Evolutionary conservation across 2,329 filamentous ascomycete species (phyloP).

Genomic region (Pseudogymnoascus sp.): DNA sequence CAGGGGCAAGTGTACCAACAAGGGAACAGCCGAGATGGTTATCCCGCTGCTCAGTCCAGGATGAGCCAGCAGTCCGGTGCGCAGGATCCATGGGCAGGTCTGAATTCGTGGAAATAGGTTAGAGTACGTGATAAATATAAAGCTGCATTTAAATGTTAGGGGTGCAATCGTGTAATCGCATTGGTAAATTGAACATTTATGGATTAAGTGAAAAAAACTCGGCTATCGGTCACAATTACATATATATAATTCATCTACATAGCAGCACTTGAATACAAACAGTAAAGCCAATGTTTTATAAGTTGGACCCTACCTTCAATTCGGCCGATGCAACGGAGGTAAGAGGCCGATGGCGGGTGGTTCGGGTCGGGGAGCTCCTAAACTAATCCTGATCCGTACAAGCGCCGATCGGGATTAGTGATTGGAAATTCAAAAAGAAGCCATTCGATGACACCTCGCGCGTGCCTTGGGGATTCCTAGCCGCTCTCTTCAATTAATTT

Average conservation of each 20-base stretch:
- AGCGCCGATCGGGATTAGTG: conserved; percentile 4
- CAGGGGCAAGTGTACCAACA: conserved; percentile 40
- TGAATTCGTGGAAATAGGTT: conserved; percentile 59
- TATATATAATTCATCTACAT: background rate
- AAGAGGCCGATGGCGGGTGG: background rate
- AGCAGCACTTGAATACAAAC: background rate
- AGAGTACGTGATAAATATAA: conserved; percentile 6
- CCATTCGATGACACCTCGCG: conserved; percentile 6
- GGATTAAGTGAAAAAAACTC: background rate
- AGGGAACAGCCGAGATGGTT: conserved; percentile 46
- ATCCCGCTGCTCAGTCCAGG: conserved; percentile 29
- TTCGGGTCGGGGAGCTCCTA: conserved; percentile 4
- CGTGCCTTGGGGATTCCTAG: conserved; percentile 7
- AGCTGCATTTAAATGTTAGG: background rate
- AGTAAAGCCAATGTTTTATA: background rate
- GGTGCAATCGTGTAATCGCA: background rate
- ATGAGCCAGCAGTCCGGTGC: conserved; percentile 26
- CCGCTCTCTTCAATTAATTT: conserved; percentile 2
- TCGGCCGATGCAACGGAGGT: background rate
- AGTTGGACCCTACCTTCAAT: background rate
- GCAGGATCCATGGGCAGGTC: conserved; percentile 61
- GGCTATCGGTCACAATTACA: background rate
- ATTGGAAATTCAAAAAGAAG: conserved; percentile 7
- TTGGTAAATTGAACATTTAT: background rate
- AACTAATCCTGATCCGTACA: background rate